phyloP scores from a whole-genome alignment of 768 basidiomycete species.

The Sutorius australiensis region DNA sequence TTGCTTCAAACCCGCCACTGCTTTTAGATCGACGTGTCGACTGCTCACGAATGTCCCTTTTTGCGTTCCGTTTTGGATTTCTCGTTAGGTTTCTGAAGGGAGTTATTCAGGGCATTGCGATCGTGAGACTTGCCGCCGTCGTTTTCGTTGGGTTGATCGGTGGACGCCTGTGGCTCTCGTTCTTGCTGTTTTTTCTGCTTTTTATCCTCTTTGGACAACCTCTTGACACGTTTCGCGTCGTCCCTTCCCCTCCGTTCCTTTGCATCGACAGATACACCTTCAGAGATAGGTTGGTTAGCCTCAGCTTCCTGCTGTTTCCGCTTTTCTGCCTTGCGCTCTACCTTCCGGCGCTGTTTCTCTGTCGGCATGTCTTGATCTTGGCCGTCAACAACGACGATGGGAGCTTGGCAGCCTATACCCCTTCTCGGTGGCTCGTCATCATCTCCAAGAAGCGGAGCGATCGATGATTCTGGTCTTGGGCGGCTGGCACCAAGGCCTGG shows the following conservation, averaged over 20 bases:
- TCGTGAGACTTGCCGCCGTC: background rate
- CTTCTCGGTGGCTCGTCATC: background rate
- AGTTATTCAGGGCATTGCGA: too few relatives aligned
- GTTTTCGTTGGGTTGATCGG: background rate
- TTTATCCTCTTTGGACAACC: conserved; percentile 24
- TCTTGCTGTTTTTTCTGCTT: conserved; percentile 21
- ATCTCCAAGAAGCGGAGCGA: background rate
- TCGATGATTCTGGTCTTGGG: background rate
- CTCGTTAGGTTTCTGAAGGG: background rate
- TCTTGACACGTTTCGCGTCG: conserved; percentile 15
- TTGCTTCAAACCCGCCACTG: background rate
- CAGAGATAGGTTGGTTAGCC: background rate
- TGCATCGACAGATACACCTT: background rate
- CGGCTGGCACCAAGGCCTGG: conserved; percentile 6
- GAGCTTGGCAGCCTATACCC: conserved; percentile 11
- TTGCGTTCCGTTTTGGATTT: conserved; percentile 8
- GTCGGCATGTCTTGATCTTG: conserved; percentile 5
- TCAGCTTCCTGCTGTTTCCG: conserved; percentile 17
- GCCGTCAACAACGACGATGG: background rate
- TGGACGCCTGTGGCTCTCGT: conserved; percentile 8
- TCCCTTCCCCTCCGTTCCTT: conserved; percentile 10
- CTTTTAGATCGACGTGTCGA: background rate
- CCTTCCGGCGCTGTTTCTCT: conserved; percentile 34
- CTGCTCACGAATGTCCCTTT: background rate
- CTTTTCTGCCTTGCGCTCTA: conserved; percentile 26